phyloP scores from a whole-genome alignment of 768 basidiomycete species.

The Russula brevipes region DNA sequence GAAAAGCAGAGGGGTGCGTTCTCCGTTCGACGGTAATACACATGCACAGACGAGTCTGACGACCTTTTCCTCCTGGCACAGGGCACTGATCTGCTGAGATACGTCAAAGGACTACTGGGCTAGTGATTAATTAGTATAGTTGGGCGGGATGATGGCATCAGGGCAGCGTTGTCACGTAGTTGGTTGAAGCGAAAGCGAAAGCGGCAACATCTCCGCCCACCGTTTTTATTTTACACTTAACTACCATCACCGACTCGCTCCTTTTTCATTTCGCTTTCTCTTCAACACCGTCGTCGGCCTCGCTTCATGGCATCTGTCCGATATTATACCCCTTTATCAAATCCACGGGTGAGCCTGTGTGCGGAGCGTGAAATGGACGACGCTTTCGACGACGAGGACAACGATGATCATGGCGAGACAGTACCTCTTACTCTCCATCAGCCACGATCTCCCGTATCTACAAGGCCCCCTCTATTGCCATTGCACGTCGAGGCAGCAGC shows the following conservation, averaged over 20 bases:
- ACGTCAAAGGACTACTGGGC: slow-evolving; percentile 23
- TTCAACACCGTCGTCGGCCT: not conserved
- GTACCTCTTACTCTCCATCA: slow-evolving; percentile 36
- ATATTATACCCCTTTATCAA: slow-evolving; percentile 48
- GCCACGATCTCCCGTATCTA: slow-evolving; percentile 30
- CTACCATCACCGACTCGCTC: slow-evolving; percentile 1
- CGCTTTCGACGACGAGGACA: slow-evolving; percentile 66
- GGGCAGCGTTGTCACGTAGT: no score
- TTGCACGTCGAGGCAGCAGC: slow-evolving; percentile 10
- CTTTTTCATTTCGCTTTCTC: not conserved
- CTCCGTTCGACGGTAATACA: not conserved
- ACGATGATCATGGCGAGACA: slow-evolving; percentile 37
- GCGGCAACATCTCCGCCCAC: no score
- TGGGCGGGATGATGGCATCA: no score
- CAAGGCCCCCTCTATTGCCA: slow-evolving; percentile 29
- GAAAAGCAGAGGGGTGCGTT: slow-evolving; percentile 60
- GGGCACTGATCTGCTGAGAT: slow-evolving; percentile 38
- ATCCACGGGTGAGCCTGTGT: slow-evolving; percentile 40
- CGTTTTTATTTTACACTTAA: not conserved
- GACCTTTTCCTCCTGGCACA: slow-evolving; percentile 29
- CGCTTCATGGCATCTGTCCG: slow-evolving; percentile 41
- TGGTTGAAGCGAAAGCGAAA: no score
- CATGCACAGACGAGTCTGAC: not conserved
- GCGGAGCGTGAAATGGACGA: slow-evolving; percentile 65
- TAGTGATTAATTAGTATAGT: not conserved